A percentile compares a stretch with the other conserved stretches of the same genome.
Evolutionary conservation across 2,329 filamentous ascomycete species (phyloP).

Genomic region (Blastomyces silverae): DNA sequence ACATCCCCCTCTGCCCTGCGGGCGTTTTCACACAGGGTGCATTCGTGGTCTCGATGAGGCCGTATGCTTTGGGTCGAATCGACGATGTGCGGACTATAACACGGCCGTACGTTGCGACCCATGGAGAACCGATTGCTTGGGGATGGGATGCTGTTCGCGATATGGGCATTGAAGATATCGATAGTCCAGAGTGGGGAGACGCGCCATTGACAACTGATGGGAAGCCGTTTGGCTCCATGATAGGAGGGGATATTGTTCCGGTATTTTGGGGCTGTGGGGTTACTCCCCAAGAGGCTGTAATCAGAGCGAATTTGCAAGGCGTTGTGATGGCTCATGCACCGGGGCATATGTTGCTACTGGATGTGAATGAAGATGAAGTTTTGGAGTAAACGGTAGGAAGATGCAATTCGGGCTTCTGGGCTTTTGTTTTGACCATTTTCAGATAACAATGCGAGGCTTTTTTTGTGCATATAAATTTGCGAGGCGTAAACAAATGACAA

Average conservation of each 20-base stretch:
- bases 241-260: slow-evolving; percentile 44
- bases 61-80: slow-evolving; percentile 48
- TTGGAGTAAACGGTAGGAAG: not conserved
- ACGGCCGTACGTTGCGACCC: slow-evolving; percentile 49
- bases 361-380: slow-evolving; percentile 29
- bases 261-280: slow-evolving; percentile 61
- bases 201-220: slow-evolving; percentile 37
- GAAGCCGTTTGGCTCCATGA: slow-evolving; percentile 26
- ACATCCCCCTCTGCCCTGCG: slow-evolving; percentile 50
- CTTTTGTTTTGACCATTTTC: not conserved
- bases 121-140: slow-evolving; percentile 60
- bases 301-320: slow-evolving; percentile 50
- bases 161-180: slow-evolving; percentile 52
- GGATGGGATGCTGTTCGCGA: slow-evolving; percentile 51
- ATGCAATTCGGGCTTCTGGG: not conserved
- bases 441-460: not conserved
- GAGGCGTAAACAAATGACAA: not conserved
- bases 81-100: slow-evolving; percentile 51
- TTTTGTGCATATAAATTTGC: not conserved
- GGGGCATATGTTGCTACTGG: slow-evolving; percentile 56
- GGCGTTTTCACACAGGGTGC: slow-evolving; percentile 52
- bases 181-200: slow-evolving; percentile 54
- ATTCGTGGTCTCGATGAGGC: slow-evolving; percentile 59
- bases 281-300: slow-evolving; percentile 59
- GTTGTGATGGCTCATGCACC: slow-evolving; percentile 56